Conservation (phyloP, 1,284 basidiomycete species). For the Ceratobasidium sp. region DNA sequence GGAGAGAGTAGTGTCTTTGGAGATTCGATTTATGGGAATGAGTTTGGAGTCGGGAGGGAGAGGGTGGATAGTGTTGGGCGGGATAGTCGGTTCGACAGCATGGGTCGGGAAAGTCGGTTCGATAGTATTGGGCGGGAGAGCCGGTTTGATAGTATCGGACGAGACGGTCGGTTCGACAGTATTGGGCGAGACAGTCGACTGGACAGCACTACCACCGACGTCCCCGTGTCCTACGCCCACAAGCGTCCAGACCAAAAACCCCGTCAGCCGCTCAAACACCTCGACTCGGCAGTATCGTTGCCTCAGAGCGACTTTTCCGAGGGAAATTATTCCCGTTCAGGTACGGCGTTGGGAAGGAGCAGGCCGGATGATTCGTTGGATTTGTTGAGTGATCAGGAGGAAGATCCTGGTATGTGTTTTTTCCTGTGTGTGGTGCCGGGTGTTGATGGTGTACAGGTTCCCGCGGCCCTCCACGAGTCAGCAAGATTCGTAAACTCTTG, state of each 20-base stretch:
- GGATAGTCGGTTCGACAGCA: constrained; percentile 14
- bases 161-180: constrained; percentile 12
- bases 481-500: constrained; percentile 75
- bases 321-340: constrained; percentile 2
- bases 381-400: constrained; percentile 4
- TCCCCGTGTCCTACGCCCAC: constrained; percentile 9
- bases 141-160: neutral
- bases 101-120: neutral
- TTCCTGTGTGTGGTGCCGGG: too few relatives aligned
- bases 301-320: constrained; percentile 28
- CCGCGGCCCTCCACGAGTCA: constrained; percentile 46
- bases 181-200: constrained; percentile 2
- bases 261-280: constrained; percentile 3
- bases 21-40: neutral
- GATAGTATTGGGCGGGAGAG: constrained; percentile 14
- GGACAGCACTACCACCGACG: constrained; percentile 12
- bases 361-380: constrained; percentile 14
- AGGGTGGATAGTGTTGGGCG: neutral
- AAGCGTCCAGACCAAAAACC: constrained; percentile 8
- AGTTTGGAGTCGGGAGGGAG: neutral
- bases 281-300: constrained; percentile 32
- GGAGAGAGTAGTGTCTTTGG: neutral
- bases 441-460: too few relatives aligned
- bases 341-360: constrained; percentile 8
- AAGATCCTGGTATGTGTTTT: neutral